phyloP scores from a whole-genome alignment of 2,329 filamentous ascomycete genomes.

The Hypoxylon sp. region DNA sequence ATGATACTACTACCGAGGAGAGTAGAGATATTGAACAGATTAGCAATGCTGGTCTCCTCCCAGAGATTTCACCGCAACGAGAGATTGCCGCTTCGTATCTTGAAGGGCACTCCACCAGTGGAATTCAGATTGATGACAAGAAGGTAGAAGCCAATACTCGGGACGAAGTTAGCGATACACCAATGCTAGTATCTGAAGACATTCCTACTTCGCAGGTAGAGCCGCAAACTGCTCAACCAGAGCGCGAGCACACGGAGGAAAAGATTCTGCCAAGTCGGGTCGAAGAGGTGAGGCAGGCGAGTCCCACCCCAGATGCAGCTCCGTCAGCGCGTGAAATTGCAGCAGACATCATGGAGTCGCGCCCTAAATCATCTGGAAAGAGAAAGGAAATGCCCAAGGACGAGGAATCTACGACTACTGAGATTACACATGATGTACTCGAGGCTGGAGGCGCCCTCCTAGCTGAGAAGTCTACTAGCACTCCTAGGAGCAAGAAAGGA shows the following conservation, averaged over 20 bases:
- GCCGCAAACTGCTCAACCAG: conserved; percentile 19
- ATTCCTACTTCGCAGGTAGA: conserved; percentile 25
- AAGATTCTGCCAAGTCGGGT: conserved; percentile 5
- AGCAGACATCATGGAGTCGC: conserved; percentile 46
- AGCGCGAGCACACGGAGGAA: conserved; percentile 7
- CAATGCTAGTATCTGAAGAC: conserved; percentile 12
- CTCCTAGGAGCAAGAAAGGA: conserved; percentile 54
- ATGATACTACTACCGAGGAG: conserved; percentile 5
- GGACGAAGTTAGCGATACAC: not conserved
- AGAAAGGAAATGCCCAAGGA: conserved; percentile 33
- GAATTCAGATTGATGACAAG: conserved; percentile 20
- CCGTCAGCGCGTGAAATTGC: conserved; percentile 47
- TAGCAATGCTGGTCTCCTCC: conserved; percentile 33
- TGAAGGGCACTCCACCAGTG: conserved; percentile 24
- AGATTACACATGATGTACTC: conserved; percentile 51
- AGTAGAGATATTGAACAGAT: not conserved
- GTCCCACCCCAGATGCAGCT: conserved; percentile 12
- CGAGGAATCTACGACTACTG: conserved; percentile 28
- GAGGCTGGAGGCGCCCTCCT: conserved; percentile 56
- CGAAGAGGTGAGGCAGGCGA: conserved; percentile 17
- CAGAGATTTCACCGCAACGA: conserved; percentile 35
- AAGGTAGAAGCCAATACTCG: conserved; percentile 6
- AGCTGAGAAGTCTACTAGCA: conserved; percentile 55
- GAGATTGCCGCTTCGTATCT: conserved; percentile 44
- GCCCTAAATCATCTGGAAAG: conserved; percentile 27